These are phyloP conservation scores for Maudiozyma bulderi DNA, from an alignment of 805 yeast species.

Conservation along the genomic window DNA sequence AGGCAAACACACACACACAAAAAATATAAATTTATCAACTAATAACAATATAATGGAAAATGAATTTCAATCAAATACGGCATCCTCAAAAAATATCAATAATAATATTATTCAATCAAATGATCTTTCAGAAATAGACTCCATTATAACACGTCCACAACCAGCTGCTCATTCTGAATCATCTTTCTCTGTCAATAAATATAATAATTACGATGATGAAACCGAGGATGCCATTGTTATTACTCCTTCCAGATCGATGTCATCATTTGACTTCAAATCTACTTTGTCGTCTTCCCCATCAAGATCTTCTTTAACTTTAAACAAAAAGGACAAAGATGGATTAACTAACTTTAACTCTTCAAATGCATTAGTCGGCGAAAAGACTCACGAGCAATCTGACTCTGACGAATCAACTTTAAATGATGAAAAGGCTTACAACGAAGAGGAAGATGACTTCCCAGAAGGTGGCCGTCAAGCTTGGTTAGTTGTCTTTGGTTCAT, in stretches of 20 bases:
- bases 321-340: not conserved
- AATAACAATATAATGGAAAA: not conserved
- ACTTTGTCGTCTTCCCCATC: not conserved
- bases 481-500: constrained; percentile 47
- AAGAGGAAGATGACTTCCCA: constrained; percentile 30
- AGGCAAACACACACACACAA: not conserved
- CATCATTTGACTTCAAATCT: not conserved
- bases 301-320: not conserved
- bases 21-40: not conserved
- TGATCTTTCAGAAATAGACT: not conserved
- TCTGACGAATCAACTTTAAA: not conserved
- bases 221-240: not conserved
- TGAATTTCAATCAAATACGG: not conserved
- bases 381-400: not conserved
- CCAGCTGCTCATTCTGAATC: not conserved
- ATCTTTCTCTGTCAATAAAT: not conserved
- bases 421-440: constrained; percentile 1
- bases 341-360: not conserved
- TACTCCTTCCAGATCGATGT: not conserved
- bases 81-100: not conserved
- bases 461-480: constrained; percentile 56
- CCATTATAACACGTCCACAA: not conserved
- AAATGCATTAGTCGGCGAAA: not conserved
- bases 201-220: too few relatives aligned
- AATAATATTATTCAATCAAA: not conserved